phyloP scores from a whole-genome alignment of 2,329 filamentous ascomycete genomes.

The Colletotrichum lupini region DNA sequence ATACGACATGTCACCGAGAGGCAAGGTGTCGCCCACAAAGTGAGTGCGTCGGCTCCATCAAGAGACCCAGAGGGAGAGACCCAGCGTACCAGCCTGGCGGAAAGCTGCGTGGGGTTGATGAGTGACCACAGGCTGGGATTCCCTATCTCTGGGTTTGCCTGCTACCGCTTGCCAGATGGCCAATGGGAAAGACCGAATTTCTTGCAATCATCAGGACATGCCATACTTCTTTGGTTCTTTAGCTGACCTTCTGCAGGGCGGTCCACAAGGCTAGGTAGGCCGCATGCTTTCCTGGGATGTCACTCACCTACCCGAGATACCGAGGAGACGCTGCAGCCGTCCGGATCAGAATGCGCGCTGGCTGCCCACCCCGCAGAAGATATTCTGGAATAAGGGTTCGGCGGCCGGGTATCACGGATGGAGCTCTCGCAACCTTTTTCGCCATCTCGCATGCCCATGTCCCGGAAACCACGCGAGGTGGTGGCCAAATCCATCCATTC shows the following conservation, averaged over 20 bases:
- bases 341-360: background rate
- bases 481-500: background rate
- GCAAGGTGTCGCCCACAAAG: conserved; percentile 6
- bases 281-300: conserved; percentile 9
- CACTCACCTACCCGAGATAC: conserved; percentile 3
- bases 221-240: background rate
- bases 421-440: background rate
- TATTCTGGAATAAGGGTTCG: background rate
- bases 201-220: background rate
- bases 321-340: background rate
- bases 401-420: conserved; percentile 20
- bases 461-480: background rate
- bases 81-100: background rate
- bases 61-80: background rate
- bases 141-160: background rate
- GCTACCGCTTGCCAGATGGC: background rate
- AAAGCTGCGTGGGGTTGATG: background rate
- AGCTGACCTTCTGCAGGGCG: background rate
- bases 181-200: background rate
- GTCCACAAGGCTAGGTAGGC: conserved; percentile 29
- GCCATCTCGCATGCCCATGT: background rate
- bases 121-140: background rate
- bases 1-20: conserved; percentile 1
- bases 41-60: conserved; percentile 1
- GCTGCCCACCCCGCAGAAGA: background rate